Conservation (phyloP, 2,329 filamentous ascomycete species). For the Canariomyces notabilis region DNA sequence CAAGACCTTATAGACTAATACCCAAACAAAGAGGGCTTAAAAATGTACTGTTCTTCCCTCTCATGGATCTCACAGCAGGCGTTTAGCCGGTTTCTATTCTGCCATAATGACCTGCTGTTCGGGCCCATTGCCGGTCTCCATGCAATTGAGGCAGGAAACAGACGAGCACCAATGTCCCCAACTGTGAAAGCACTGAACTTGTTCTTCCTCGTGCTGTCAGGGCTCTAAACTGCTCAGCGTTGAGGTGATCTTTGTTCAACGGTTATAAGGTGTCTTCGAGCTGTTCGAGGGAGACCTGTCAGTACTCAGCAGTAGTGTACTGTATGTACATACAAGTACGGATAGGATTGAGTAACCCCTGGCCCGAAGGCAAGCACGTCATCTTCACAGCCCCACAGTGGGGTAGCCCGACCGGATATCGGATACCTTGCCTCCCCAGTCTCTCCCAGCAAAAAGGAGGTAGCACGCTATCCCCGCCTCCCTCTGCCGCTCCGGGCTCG, state of each 20-base stretch:
- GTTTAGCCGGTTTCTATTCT: neutral
- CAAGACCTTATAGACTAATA: neutral
- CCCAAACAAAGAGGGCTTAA: neutral
- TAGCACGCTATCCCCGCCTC: neutral
- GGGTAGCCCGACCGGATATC: conserved; percentile 7
- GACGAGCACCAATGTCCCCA: no score
- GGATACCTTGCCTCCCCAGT: neutral
- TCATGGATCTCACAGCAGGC: neutral
- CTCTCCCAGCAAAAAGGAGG: neutral
- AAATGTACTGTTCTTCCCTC: neutral
- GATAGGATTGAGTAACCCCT: neutral
- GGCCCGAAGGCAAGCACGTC: conserved; percentile 17
- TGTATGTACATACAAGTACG: no score
- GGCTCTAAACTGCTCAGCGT: no score
- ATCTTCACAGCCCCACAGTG: conserved; percentile 14
- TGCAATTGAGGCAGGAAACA: no score
- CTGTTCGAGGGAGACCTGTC: no score
- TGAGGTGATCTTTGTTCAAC: no score
- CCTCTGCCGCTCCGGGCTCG: conserved; percentile 5
- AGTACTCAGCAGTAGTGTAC: no score
- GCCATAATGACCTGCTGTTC: neutral
- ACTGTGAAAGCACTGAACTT: no score
- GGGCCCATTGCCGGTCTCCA: no score
- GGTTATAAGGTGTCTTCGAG: no score
- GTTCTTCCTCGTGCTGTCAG: no score